Conservation (phyloP, 2,329 filamentous ascomycete genomes). For the Neonectria sp. region DNA sequence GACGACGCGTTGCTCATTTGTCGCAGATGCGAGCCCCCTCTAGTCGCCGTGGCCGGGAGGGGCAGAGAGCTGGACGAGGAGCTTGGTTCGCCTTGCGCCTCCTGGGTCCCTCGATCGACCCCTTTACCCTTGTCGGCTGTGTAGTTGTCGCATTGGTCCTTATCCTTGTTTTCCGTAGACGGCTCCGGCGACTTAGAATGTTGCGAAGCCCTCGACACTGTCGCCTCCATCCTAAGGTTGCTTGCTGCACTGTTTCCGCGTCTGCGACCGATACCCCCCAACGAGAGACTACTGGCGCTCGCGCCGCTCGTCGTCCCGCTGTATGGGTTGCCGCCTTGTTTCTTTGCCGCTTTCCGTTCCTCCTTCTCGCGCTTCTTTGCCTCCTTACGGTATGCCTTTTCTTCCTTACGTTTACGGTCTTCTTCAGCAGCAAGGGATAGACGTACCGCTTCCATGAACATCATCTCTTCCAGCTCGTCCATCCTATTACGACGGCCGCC, state of each 20-base stretch:
- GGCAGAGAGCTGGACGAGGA: conserved; percentile 59
- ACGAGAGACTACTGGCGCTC: conserved; percentile 75
- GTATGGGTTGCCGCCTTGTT: conserved; percentile 60
- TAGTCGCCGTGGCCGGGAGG: conserved; percentile 66
- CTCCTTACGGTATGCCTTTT: conserved; percentile 72
- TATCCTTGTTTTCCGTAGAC: conserved; percentile 42
- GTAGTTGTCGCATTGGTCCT: conserved; percentile 46
- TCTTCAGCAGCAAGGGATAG: conserved; percentile 94
- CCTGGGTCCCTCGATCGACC: conserved; percentile 68
- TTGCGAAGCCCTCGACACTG: conserved; percentile 61
- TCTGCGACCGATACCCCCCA: conserved; percentile 72
- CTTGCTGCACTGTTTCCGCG: conserved; percentile 73
- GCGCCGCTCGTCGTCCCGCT: conserved; percentile 57
- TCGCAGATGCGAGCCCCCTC: conserved; percentile 79
- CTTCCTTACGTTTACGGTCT: conserved; percentile 87
- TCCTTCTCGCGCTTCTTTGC: conserved; percentile 90
- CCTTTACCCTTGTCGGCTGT: conserved; percentile 76
- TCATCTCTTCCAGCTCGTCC: conserved; percentile 95
- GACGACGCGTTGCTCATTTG: conserved; percentile 92
- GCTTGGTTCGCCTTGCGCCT: conserved; percentile 45
- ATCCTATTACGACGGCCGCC: conserved; percentile 68
- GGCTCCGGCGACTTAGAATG: conserved; percentile 44
- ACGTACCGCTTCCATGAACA: conserved; percentile 98
- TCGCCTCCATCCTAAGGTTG: conserved; percentile 71
- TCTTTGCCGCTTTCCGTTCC: conserved; percentile 83